Percentiles rank a stretch among this genome's conserved stretches.
These are phyloP conservation scores for Cyclospora cayetanensis DNA, from an alignment of 169 alveolate species.

Conservation along the genomic window DNA sequence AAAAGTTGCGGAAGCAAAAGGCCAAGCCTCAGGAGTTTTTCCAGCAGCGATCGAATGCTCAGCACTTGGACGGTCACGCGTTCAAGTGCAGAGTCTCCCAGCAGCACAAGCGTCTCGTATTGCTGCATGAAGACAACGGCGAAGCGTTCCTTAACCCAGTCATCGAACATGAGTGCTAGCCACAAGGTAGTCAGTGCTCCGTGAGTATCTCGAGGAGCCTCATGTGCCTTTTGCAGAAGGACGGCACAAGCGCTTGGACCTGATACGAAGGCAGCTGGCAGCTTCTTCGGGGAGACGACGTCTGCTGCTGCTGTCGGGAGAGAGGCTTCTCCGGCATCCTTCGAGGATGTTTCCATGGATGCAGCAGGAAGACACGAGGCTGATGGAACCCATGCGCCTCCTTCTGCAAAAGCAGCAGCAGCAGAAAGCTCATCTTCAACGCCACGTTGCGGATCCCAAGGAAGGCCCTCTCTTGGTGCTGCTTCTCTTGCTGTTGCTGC, in stretches of 20 bases:
- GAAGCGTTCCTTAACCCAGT: slow-evolving; percentile 32
- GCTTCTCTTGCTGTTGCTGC: too few species aligned
- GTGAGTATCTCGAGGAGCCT: not conserved
- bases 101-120: not conserved
- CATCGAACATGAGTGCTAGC: slow-evolving; percentile 50
- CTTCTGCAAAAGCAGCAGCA: not conserved
- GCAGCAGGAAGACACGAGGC: too few species aligned
- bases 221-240: too few species aligned
- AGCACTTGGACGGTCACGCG: slow-evolving; percentile 56
- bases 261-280: not conserved
- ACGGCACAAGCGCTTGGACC: not conserved
- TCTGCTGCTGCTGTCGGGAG: not conserved
- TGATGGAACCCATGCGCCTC: too few species aligned
- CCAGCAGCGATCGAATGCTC: not conserved
- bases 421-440: not conserved
- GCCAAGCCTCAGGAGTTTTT: not conserved
- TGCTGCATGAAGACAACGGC: slow-evolving; percentile 39
- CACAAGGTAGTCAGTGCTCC: slow-evolving; percentile 28
- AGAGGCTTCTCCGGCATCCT: not conserved
- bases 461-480: too few species aligned
- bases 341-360: not conserved
- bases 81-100: slow-evolving; percentile 38
- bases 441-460: too few species aligned
- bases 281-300: not conserved
- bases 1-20: slow-evolving; percentile 23